These are phyloP conservation scores for Rugonectria rugulosa DNA, from an alignment of 2,329 filamentous ascomycete genomes.

Conservation along the genomic window DNA sequence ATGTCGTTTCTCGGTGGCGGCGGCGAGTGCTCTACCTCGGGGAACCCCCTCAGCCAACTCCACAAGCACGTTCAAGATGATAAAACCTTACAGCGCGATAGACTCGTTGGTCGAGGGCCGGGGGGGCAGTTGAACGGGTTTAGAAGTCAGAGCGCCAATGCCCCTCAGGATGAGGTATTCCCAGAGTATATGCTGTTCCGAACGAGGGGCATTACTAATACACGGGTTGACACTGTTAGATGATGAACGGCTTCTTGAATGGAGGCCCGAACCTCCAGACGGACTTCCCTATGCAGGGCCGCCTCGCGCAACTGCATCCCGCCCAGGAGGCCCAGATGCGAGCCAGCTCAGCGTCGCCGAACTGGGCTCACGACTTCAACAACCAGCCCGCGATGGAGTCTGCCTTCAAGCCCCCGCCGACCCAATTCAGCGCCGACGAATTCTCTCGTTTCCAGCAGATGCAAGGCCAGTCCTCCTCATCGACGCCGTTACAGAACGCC, in stretches of 20 bases:
- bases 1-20: slow-evolving; percentile 98
- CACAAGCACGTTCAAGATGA: slow-evolving; percentile 97
- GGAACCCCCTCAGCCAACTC: slow-evolving; percentile 96
- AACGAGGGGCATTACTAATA: slow-evolving; percentile 41
- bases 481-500: slow-evolving; percentile 66
- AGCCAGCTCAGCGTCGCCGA: slow-evolving; percentile 61
- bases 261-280: slow-evolving; percentile 69
- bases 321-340: slow-evolving; percentile 61
- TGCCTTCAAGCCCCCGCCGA: slow-evolving; percentile 66
- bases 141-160: slow-evolving; percentile 73
- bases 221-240: slow-evolving; percentile 57
- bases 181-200: slow-evolving; percentile 1
- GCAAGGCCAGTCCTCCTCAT: slow-evolving; percentile 61
- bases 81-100: slow-evolving; percentile 91
- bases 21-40: slow-evolving; percentile 94
- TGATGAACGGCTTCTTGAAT: slow-evolving; percentile 93
- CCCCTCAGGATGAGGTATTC: slow-evolving; percentile 75
- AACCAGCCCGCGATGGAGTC: slow-evolving; percentile 75
- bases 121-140: slow-evolving; percentile 78
- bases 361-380: slow-evolving; percentile 62
- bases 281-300: slow-evolving; percentile 60
- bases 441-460: slow-evolving; percentile 87
- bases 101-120: slow-evolving; percentile 78
- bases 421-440: slow-evolving; percentile 80
- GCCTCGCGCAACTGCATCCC: slow-evolving; percentile 54